phyloP scores from a whole-genome alignment of 164 flowering plant genomes.

The Kingdonia uniflora region DNA sequence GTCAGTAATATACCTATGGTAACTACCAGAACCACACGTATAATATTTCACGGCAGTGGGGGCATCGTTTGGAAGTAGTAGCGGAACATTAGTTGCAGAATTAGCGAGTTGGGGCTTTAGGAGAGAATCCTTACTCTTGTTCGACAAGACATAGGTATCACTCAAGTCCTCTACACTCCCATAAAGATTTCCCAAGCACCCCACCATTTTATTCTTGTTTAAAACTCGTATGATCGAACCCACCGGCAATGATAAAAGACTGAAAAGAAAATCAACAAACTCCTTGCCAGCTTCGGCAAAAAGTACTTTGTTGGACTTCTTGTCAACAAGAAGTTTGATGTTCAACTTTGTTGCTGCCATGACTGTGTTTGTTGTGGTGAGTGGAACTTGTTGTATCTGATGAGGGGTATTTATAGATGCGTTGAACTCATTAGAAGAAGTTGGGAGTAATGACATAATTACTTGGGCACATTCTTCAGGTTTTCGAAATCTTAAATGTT shows the following conservation, averaged over 20 bases:
- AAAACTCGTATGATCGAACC: background rate
- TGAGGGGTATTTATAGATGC: no score
- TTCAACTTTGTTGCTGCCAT: slow-evolving; percentile 12
- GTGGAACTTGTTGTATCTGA: no score
- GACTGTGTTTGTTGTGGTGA: slow-evolving; percentile 3
- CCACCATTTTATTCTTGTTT: slow-evolving; percentile 1
- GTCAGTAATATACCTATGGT: no score
- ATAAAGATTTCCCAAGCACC: background rate
- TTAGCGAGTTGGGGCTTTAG: background rate
- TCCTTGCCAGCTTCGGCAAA: slow-evolving; percentile 29
- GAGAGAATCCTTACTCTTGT: background rate
- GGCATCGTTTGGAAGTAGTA: background rate
- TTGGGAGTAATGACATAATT: no score
- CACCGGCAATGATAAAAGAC: slow-evolving; percentile 9
- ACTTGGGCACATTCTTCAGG: no score
- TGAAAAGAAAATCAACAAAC: slow-evolving; percentile 24
- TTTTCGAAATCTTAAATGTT: no score
- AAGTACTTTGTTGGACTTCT: slow-evolving; percentile 14
- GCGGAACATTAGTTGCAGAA: background rate
- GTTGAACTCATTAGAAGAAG: no score
- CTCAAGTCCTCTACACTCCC: background rate
- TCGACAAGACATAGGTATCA: background rate
- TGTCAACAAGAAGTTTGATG: slow-evolving; percentile 29
- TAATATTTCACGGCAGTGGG: no score
- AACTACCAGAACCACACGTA: no score